A percentile compares a stretch with the other conserved stretches of the same genome.
Conservation (phyloP, 106 monocot species). For the Apostasia shenzhenica region DNA sequence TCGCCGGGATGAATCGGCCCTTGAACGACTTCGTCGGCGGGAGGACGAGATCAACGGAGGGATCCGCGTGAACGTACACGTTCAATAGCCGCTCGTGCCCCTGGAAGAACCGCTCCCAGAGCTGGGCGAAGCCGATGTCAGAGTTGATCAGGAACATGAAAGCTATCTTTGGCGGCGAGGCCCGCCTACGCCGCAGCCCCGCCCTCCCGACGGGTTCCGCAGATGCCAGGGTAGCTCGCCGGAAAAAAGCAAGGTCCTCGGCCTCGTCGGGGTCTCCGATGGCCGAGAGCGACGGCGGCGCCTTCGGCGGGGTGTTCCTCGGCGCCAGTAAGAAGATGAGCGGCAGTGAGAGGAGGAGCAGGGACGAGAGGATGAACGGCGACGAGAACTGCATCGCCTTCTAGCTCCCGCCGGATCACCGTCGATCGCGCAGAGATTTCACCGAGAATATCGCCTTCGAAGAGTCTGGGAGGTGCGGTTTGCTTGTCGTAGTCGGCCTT, state of each 20-base stretch:
- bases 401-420: too few species aligned
- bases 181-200: too few species aligned
- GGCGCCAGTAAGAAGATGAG: constrained; percentile 18
- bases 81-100: constrained; percentile 40
- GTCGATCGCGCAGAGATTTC: too few species aligned
- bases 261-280: constrained; percentile 24
- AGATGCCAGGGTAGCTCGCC: constrained; percentile 24
- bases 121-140: constrained; percentile 54
- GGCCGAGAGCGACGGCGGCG: constrained; percentile 10
- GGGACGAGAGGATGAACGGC: constrained; percentile 13
- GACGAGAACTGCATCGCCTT: background rate
- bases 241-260: constrained; percentile 31
- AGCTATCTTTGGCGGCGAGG: constrained; percentile 44
- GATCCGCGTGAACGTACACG: constrained; percentile 58
- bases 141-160: constrained; percentile 77
- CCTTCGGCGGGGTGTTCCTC: constrained; percentile 5
- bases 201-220: background rate
- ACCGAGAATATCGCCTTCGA: too few species aligned
- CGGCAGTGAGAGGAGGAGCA: constrained; percentile 5
- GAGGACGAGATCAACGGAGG: constrained; percentile 10
- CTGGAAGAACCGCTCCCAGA: constrained; percentile 65
- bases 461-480: too few species aligned
- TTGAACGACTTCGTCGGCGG: constrained; percentile 23
- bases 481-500: too few species aligned
- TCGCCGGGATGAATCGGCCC: constrained; percentile 47